A percentile compares a stretch with the other conserved stretches of the same genome.
Conservation (phyloP, 108 stramenopile species). For the Fistulifera solaris region DNA sequence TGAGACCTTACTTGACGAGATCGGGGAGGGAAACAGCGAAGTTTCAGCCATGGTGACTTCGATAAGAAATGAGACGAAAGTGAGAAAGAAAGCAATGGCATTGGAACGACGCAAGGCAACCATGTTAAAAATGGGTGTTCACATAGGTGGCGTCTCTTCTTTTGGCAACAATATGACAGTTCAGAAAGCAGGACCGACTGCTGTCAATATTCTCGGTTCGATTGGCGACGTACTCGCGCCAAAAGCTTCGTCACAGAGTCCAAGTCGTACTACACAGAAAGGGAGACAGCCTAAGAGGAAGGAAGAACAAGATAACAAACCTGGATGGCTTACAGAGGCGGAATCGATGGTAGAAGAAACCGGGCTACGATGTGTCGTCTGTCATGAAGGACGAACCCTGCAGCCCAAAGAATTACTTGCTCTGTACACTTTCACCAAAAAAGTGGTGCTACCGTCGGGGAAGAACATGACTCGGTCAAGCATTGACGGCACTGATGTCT, state of each 20-base stretch:
- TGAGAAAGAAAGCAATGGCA: slow-evolving; percentile 74
- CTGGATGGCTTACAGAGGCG: slow-evolving; percentile 80
- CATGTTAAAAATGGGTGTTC: slow-evolving; percentile 42
- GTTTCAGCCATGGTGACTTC: slow-evolving; percentile 12
- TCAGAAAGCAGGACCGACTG: slow-evolving; percentile 27
- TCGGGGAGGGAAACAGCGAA: slow-evolving; percentile 36
- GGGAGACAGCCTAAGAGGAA: too few relatives aligned
- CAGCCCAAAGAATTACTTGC: slow-evolving; percentile 76
- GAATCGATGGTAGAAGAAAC: slow-evolving; percentile 78
- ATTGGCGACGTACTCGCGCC: slow-evolving; percentile 16
- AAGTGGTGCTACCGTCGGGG: slow-evolving; percentile 44
- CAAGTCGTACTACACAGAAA: too few relatives aligned
- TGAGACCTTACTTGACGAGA: slow-evolving; percentile 70
- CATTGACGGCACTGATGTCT: slow-evolving; percentile 61
- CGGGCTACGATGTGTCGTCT: slow-evolving; percentile 67
- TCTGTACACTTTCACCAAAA: slow-evolving; percentile 77
- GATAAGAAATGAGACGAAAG: slow-evolving; percentile 51
- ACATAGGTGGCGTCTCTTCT: not conserved
- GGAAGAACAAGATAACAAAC: slow-evolving; percentile 14
- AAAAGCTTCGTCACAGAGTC: not conserved
- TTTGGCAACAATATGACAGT: too few relatives aligned
- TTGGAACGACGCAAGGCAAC: slow-evolving; percentile 62
- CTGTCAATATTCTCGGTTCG: slow-evolving; percentile 39
- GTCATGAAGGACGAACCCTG: slow-evolving; percentile 70
- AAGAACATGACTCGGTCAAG: slow-evolving; percentile 35